A percentile compares a stretch with the other conserved stretches of the same genome.
Conservation (phyloP, 305 asterid genomes). For the Withania somnifera region DNA sequence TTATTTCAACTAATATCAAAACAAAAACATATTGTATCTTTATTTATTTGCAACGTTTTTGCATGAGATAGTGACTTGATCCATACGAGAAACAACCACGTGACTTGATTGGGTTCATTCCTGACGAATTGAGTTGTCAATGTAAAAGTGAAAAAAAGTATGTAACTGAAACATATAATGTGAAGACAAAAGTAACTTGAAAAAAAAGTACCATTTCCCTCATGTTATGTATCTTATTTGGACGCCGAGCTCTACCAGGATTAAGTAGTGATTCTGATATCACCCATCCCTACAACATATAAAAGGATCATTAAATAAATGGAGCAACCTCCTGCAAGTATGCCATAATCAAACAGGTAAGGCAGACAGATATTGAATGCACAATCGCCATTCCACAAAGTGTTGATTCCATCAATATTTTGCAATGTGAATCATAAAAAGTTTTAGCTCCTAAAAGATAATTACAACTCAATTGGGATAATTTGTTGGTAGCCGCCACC, state of each 20-base stretch:
- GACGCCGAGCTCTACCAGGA: constrained; percentile 75
- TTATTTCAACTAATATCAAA: no score
- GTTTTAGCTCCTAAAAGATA: background rate
- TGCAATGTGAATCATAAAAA: background rate
- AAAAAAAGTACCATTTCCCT: no score
- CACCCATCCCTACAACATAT: constrained; percentile 70
- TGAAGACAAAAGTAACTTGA: no score
- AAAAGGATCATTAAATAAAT: constrained; percentile 3
- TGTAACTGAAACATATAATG: no score
- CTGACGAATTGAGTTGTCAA: no score
- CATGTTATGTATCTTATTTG: constrained; percentile 9
- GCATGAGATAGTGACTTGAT: no score
- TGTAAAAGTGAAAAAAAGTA: no score
- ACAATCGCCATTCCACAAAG: background rate
- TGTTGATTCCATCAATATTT: background rate
- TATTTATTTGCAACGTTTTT: no score
- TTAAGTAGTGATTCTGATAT: constrained; percentile 89
- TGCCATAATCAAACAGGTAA: background rate
- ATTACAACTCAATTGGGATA: background rate
- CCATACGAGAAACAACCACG: no score
- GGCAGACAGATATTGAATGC: background rate
- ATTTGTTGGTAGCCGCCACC: background rate
- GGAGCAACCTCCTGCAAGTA: background rate
- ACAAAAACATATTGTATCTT: no score
- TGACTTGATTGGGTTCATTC: no score